Base-by-base conservation (phyloP, 2,329 filamentous ascomycete genomes). In the Fusarium scirpi region DNA sequence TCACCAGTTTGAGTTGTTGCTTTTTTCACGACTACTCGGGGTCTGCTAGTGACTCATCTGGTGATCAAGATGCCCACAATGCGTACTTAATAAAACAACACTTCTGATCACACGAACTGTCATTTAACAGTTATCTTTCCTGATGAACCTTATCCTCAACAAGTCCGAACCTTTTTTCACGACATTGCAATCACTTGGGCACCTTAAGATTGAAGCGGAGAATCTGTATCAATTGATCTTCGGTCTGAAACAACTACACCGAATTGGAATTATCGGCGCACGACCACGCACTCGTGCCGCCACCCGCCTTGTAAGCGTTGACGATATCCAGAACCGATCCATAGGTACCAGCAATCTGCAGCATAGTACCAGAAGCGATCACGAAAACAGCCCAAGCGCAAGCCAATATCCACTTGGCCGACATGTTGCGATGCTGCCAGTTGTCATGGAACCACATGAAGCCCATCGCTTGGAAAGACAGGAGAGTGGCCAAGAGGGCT, bases 261-360 rank as follows among this genome's bases (percentile, higher is more conserved):
- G 76, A 78, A 56, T 78, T 76, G 3, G 82, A 84, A 72, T 84
- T 84, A 45, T 84, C 82, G 1, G 78, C 78, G 60, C 82, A 84
- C 0, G 81, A 81, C 77, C 81, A 84, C 0, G 80, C 80, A 0
- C 72, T 69, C 6, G 81, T 78, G 0, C 81, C 81, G 1, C 78
- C 80, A 13, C 74, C 74, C n/a, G 63, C 65, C 40, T 75, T 73
- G 56, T 84, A 83, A 7, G 75, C 73, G 4, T 80, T 73, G 13
- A 74, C 78, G 22, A 74, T 73, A 22, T 72, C 75, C 13, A 82
- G 73, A 11, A 85, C 72, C 1, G 82, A 82, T 2, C 82, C 82
- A 53, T 84, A 85, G 0, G 82, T 84, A 5, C 83, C 83, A 13
- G 77, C 80, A n/a, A 84, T 71, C 78, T 81, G 84, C 8, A 84